Evolutionary conservation across 129 eudicot genomes (phyloP).

Genomic region (Deinandra increscens): DNA sequence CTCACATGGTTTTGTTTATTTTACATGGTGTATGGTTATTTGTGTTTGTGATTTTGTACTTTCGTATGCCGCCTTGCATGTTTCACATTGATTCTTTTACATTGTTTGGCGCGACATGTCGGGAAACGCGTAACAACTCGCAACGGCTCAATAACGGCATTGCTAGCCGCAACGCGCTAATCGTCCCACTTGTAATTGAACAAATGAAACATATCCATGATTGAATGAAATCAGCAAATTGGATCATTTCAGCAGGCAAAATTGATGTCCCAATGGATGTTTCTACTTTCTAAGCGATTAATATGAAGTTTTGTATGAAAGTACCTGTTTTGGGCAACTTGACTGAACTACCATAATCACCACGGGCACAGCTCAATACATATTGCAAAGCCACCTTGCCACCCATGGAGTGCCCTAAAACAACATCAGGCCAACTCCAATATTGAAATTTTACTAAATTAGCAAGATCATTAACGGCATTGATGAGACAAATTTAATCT

Average conservation of each 20-base stretch:
- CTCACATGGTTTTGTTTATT: too few species aligned
- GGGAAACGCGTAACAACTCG: too few species aligned
- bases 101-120: too few species aligned
- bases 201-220: too few species aligned
- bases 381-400: constrained; percentile 92
- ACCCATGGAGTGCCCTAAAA: constrained; percentile 95
- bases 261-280: not conserved
- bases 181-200: too few species aligned
- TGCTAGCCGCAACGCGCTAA: too few species aligned
- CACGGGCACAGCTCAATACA: constrained; percentile 71
- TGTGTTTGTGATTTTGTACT: too few species aligned
- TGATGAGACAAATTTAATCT: constrained; percentile 64
- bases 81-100: too few species aligned
- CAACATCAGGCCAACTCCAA: constrained; percentile 93
- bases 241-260: not conserved
- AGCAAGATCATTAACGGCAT: constrained; percentile 83
- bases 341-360: constrained; percentile 63
- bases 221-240: not conserved
- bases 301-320: not conserved
- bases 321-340: constrained; percentile 89
- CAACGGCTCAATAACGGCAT: too few species aligned
- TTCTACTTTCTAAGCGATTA: not conserved
- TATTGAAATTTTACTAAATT: constrained; percentile 58
- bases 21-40: too few species aligned
- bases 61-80: too few species aligned